Conservation (phyloP, 2,329 filamentous ascomycete genomes). For the Cladosporium sp. region DNA sequence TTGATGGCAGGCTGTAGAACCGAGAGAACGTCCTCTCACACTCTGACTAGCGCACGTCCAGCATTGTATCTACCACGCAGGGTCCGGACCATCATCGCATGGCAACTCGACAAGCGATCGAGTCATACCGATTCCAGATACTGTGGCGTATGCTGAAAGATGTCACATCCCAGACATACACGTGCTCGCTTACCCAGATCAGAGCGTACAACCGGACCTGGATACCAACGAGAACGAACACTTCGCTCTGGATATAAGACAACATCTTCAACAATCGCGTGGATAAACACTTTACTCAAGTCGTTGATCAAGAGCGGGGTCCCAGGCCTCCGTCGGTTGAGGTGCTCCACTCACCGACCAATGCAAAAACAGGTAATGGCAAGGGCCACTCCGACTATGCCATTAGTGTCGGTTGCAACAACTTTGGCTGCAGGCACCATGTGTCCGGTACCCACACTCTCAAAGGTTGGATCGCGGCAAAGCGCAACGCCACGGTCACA, state of each 20-base stretch:
- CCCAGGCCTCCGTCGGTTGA: neutral
- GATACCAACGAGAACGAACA: neutral
- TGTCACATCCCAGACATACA: neutral
- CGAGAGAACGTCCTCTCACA: neutral
- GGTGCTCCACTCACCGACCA: neutral
- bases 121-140: neutral
- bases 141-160: neutral
- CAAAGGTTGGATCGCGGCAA: neutral
- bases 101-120: neutral
- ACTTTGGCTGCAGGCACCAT: neutral
- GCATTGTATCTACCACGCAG: neutral
- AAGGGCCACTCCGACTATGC: neutral
- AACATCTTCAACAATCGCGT: neutral
- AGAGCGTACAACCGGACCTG: neutral
- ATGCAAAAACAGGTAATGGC: neutral
- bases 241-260: neutral
- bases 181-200: neutral
- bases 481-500: neutral
- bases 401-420: neutral
- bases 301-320: neutral
- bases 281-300: neutral
- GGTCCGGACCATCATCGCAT: neutral
- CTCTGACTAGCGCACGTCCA: neutral
- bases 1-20: constrained; percentile 8
- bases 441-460: neutral